Evolutionary conservation across 805 yeast species (phyloP).

Genomic region (Kockiozyma suomiensis): DNA sequence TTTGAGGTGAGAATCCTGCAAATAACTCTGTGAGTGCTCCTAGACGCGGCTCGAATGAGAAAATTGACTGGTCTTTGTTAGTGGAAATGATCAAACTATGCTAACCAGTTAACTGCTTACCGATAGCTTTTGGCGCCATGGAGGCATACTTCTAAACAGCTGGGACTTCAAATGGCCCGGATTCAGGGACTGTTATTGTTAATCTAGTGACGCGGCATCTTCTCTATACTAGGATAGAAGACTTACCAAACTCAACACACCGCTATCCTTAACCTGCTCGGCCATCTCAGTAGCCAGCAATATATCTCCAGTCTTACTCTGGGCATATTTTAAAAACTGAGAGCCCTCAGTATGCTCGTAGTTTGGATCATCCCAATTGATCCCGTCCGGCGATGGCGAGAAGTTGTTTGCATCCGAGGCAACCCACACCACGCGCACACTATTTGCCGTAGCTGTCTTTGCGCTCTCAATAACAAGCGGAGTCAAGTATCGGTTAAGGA

Average conservation of each 20-base stretch:
- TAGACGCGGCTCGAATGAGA: slow-evolving; percentile 36
- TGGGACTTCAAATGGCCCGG: slow-evolving; percentile 31
- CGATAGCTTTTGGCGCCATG: slow-evolving; percentile 18
- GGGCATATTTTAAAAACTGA: slow-evolving; percentile 43
- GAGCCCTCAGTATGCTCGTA: slow-evolving; percentile 33
- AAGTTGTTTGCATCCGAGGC: slow-evolving; percentile 46
- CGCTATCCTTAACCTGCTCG: slow-evolving; percentile 12
- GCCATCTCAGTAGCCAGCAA: slow-evolving; percentile 24
- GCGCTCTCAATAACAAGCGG: slow-evolving; percentile 47
- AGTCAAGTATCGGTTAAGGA: slow-evolving; percentile 48
- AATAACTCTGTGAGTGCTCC: slow-evolving; percentile 53
- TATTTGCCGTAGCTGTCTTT: slow-evolving; percentile 34
- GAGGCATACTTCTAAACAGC: slow-evolving; percentile 21
- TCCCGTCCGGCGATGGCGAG: slow-evolving; percentile 42
- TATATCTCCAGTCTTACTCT: slow-evolving; percentile 48
- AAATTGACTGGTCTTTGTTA: slow-evolving; percentile 5
- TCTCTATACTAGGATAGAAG: neutral
- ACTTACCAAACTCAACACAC: slow-evolving; percentile 30
- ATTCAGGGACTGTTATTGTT: slow-evolving; percentile 19
- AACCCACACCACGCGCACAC: slow-evolving; percentile 51
- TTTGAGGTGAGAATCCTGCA: slow-evolving; percentile 48
- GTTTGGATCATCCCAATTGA: slow-evolving; percentile 44
- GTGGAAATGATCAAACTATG: neutral
- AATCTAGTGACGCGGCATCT: neutral
- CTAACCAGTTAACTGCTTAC: slow-evolving; percentile 1